phyloP scores from a whole-genome alignment of 192 early-diverging fungal species.

The Kickxella alabastrina region DNA sequence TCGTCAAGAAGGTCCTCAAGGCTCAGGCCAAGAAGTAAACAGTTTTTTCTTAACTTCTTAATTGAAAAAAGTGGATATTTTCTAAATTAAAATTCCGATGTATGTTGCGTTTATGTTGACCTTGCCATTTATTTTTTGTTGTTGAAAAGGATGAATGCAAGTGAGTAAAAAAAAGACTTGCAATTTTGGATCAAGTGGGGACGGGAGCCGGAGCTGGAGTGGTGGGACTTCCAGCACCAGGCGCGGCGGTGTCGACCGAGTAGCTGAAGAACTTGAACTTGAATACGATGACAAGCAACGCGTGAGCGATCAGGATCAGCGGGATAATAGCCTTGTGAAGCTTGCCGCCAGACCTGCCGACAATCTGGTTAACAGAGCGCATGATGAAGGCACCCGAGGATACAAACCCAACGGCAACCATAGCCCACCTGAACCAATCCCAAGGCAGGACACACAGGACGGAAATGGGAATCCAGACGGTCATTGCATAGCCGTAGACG shows the following conservation, averaged over 20 bases:
- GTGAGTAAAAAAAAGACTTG: no score
- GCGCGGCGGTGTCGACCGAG: constrained; percentile 13
- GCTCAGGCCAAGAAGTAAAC: constrained; percentile 54
- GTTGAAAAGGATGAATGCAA: no score
- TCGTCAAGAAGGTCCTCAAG: constrained; percentile 99
- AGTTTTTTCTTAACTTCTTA: background rate
- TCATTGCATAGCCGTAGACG: constrained; percentile 88
- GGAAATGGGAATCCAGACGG: constrained; percentile 87
- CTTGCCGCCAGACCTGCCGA: constrained; percentile 66
- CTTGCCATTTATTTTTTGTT: no score
- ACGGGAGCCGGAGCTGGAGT: constrained; percentile 4
- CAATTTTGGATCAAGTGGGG: no score
- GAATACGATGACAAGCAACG: constrained; percentile 68
- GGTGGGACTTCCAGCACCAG: background rate
- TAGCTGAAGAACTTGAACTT: constrained; percentile 87
- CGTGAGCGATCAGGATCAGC: constrained; percentile 64
- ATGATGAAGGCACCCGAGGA: constrained; percentile 61
- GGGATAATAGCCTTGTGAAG: constrained; percentile 66
- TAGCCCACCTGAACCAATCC: constrained; percentile 76
- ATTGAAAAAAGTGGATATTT: no score
- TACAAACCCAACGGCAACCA: constrained; percentile 72
- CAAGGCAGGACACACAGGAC: constrained; percentile 79
- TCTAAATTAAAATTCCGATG: no score
- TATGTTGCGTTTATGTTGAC: background rate
- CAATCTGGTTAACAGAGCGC: constrained; percentile 52